Evolutionary conservation across 805 yeast species (phyloP), one percentile per base, ranked within the genome.

Genomic region (Isabelozyma rhagii): DNA sequence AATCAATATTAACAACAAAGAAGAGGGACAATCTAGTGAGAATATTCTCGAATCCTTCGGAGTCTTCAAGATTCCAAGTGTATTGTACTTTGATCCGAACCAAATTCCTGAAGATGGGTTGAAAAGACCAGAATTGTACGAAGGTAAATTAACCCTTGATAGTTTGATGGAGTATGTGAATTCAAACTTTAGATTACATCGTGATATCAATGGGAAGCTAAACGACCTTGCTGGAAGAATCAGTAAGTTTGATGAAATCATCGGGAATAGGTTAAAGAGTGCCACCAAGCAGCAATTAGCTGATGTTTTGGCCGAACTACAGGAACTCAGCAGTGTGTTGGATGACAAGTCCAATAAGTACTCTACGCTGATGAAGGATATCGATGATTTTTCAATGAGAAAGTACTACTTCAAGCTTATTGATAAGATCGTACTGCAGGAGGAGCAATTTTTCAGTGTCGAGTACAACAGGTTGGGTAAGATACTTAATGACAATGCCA

Each of bases 381-480:
- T n/a, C 18, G 17, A 36, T 14, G 21, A 38, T 41, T 8, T 41
- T 41, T 29, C 56, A 13, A 52, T 57, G 61, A 55, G 68, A 27
- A 69, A 72, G 4, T 83, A 81, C 64, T 83, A 83, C 60, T 71
- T 65, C 44, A 80, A 73, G 55, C 55, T 82, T 45, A 54, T 80
- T 44, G 69, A 73, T 51, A 75, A 75, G 56, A 55, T 80, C 28
- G 61, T 72, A 40, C 67, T 71, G 47, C 82, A 81, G 9, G 78
- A 78, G 42, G 56, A 56, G 4, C 66, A 63, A 3, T 81, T 74
- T 59, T 63, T 83, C 45, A 52, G 54, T 8, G 64, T 63, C 39
- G 90, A 85, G 64, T 47, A 66, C 15, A 54, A 56, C 3, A 73
- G 90, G 51, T 69, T 85, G 46, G 56, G 62, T 8, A 67, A 66